A percentile compares a stretch with the other conserved stretches of the same genome.
Evolutionary conservation across 352 stramenopile species (phyloP).

Genomic region (Phytopythium aichiense): DNA sequence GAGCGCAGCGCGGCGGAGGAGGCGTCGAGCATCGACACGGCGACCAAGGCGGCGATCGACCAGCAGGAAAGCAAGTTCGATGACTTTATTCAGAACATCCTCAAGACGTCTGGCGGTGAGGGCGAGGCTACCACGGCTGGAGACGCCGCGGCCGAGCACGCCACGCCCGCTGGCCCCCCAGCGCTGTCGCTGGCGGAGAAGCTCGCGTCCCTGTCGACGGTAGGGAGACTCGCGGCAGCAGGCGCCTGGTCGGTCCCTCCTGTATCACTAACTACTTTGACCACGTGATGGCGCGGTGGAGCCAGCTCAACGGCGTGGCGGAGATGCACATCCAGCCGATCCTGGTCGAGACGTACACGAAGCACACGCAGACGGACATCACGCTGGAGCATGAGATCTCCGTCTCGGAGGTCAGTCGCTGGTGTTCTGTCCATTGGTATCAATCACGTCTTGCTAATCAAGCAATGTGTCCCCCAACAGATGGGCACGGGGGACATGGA

Average conservation of each 20-base stretch:
- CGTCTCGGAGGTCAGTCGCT: conserved; percentile 31
- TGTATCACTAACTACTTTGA: background rate
- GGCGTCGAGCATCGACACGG: conserved; percentile 37
- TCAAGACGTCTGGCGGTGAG: conserved; percentile 43
- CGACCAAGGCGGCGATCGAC: conserved; percentile 31
- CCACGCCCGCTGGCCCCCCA: conserved; percentile 24
- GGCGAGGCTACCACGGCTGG: conserved; percentile 17
- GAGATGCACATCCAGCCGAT: conserved; percentile 81
- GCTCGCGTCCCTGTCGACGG: conserved; percentile 66
- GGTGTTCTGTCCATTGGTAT: background rate
- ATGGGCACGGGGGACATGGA: conserved; percentile 35
- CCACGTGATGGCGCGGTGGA: background rate
- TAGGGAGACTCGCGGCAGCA: background rate
- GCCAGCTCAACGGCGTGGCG: conserved; percentile 55
- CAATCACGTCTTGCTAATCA: background rate
- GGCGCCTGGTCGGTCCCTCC: background rate
- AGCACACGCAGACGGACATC: conserved; percentile 81
- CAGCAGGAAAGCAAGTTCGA: conserved; percentile 75
- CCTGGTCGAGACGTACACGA: conserved; percentile 81
- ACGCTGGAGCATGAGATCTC: conserved; percentile 75
- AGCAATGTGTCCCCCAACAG: conserved; percentile 3
- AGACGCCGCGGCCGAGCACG: conserved; percentile 6
- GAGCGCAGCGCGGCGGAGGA: conserved; percentile 41
- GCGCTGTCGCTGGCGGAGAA: conserved; percentile 74
- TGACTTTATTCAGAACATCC: conserved; percentile 85